phyloP scores from a whole-genome alignment of 2,329 filamentous ascomycete genomes.

The Aspergillus fijiensis region DNA sequence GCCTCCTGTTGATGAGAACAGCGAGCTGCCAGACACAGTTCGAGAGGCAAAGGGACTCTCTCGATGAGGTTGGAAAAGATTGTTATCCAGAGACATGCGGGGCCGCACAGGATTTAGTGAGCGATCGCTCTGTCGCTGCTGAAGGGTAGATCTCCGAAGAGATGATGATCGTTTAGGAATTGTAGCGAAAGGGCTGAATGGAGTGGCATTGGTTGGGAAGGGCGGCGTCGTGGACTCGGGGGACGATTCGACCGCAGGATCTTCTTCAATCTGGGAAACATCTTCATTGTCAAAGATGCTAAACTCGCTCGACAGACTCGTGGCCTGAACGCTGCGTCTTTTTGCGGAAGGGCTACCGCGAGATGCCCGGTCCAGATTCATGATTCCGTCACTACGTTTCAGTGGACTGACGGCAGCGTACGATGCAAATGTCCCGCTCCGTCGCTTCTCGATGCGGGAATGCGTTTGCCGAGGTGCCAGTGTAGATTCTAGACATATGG shows the following conservation, averaged over 20 bases:
- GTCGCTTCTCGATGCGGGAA: constrained; percentile 51
- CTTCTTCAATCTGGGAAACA: constrained; percentile 26
- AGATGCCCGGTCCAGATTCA: constrained; percentile 78
- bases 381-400: constrained; percentile 86
- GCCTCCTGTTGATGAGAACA: constrained; percentile 33
- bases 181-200: constrained; percentile 50
- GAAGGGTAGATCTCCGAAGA: constrained; percentile 79
- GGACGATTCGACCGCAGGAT: constrained; percentile 30
- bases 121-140: constrained; percentile 74
- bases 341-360: constrained; percentile 87
- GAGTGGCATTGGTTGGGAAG: constrained; percentile 37
- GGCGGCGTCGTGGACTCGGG: constrained; percentile 28
- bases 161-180: constrained; percentile 72
- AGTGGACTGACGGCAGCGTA: constrained; percentile 71
- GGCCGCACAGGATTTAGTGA: constrained; percentile 59
- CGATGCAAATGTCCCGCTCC: constrained; percentile 49
- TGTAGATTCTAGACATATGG: constrained; percentile 24
- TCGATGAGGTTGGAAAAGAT: constrained; percentile 60
- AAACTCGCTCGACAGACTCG: constrained; percentile 63
- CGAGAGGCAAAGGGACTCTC: constrained; percentile 66
- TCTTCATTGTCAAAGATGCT: constrained; percentile 69
- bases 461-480: constrained; percentile 39
- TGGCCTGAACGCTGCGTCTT: constrained; percentile 79
- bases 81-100: constrained; percentile 76
- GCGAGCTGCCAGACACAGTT: constrained; percentile 54